Base-by-base conservation (phyloP, 179 eudicot genomes). In the Silene noctiflora region DNA sequence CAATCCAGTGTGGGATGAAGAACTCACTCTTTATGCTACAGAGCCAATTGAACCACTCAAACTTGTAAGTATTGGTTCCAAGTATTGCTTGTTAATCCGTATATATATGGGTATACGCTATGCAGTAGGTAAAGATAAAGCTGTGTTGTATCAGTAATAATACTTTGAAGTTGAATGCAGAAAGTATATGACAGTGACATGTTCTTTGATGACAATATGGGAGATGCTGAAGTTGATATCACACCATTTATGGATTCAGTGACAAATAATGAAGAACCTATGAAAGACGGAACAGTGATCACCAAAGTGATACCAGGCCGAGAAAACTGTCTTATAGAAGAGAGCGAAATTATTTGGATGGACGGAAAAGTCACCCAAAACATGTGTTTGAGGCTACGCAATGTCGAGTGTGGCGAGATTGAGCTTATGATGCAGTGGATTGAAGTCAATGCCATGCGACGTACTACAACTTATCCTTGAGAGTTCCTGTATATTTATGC, bases 1-100 rank as follows among this genome's bases (percentile, higher is more conserved):
- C 8, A 78, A 84, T 73, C 84, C 86, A 0, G 82, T 78, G 12
- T 84, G 86, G 86, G 69, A 84, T 8, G 86, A 84, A 68, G 86
- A 84, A 19, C 73, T 84, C 1, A 84, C 86, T 22, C 86, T 81
- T 7, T 81, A 69, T n/a, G 42, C 76, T 31, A 55, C 70, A 20
- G 80, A 78, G 25, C 82, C 82, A 2, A 76, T 78, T 24, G 80
- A 81, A 10, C 78, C 84, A 3, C 20, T 84, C 63, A 73, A 76
- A 75, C 71, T 84, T 53, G 86, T 84, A 78, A 75, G 86, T 60
- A 5, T 33, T 33, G 0, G 0, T 8, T 17, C 20, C 13, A 11
- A 53, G 17, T 12, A 64, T 8, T 24, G 25, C 65, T 21, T 21
- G 24, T 8, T 25, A 13, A 33, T 5, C 39, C 39, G 39, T 33